Base-by-base conservation (phyloP, 768 basidiomycete genomes). In the Cyclocybe aegerita region DNA sequence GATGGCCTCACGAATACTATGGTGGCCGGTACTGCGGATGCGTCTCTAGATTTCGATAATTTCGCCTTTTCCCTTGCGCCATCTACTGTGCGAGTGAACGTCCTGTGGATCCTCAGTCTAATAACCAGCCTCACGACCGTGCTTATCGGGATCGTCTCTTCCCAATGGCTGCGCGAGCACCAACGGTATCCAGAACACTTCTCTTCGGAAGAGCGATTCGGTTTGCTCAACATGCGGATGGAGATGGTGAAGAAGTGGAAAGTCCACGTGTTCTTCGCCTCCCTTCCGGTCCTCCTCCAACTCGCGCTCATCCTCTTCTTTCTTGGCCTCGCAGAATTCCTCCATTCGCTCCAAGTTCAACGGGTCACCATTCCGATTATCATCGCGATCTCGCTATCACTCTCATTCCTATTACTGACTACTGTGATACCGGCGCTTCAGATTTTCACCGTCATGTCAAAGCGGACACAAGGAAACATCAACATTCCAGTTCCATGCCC, bases 141-240 rank as follows among this genome's bases (percentile, higher is more conserved):
- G 4, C 49, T 64, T 11, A 36, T 61, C 10, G 62, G 60, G 10
- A 63, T 60, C 16, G 45, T 65, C 6, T 53, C 52, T 45, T 39
- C 56, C 37, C 64, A 65, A 37, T 62, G 64, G 66, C 48, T 62
- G 8, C 56, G 63, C 2, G 57, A 60, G 37, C 60, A 60, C 37
- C 46, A 56, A 29, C 16, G 16, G 9, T 49, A 59, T 47, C 45
- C 49, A 14, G 37, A 39, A 39, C 48, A 48, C 33, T 41, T 47
- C 9, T 46, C 45, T 17, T 49, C 47, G 15, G 53, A 56, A 43
- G 56, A 56, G 12, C 48, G 47, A 9, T 35, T 61, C 10, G 54
- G 55, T 9, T 38, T 64, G 7, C 53, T 55, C 15, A 57, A 64
- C 36, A 51, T 65, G 52, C 63, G 58, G 11, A 50, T 55, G 14